Evolutionary conservation across 345 rosid species (phyloP).

Genomic region (Erodium maritimum): DNA sequence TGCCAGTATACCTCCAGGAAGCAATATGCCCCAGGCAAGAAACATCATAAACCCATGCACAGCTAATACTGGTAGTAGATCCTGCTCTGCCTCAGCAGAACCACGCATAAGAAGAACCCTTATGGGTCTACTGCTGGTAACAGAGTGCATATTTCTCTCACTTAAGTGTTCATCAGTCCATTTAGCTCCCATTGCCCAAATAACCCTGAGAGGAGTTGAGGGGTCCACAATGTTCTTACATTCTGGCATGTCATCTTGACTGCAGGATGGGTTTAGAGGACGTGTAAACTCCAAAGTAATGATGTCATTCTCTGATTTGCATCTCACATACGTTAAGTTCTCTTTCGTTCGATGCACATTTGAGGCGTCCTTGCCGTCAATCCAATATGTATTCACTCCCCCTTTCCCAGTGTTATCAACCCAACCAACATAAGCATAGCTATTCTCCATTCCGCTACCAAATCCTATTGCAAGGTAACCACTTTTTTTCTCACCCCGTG

Average conservation of each 20-base stretch:
- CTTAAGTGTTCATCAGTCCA: conserved; percentile 62
- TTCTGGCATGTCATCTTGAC: conserved; percentile 34
- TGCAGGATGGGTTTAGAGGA: conserved; percentile 55
- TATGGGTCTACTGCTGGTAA: conserved; percentile 81
- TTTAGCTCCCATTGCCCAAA: conserved; percentile 93
- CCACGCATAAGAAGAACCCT: conserved; percentile 66
- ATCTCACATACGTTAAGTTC: conserved; percentile 70
- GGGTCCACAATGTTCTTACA: conserved; percentile 80
- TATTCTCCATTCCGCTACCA: conserved; percentile 67
- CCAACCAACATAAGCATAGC: conserved; percentile 92
- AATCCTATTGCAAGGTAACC: conserved; percentile 85
- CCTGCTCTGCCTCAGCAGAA: conserved; percentile 91
- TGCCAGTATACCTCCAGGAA: conserved; percentile 80
- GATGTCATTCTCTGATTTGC: conserved; percentile 83
- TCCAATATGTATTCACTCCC: conserved; percentile 78
- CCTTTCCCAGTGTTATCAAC: conserved; percentile 60
- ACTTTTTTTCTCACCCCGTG: conserved; percentile 88
- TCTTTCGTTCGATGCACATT: conserved; percentile 63
- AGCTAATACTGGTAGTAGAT: conserved; percentile 73
- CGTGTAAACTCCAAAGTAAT: conserved; percentile 88
- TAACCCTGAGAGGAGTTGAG: conserved; percentile 81
- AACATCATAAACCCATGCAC: conserved; percentile 99
- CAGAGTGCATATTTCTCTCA: conserved; percentile 89
- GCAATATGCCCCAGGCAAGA: conserved; percentile 95
- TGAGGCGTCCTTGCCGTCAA: conserved; percentile 64